Evolutionary conservation across 176 grass and related monocot species (phyloP), one percentile per base, ranked within the genome.

Genomic region (Musa acuminata): DNA sequence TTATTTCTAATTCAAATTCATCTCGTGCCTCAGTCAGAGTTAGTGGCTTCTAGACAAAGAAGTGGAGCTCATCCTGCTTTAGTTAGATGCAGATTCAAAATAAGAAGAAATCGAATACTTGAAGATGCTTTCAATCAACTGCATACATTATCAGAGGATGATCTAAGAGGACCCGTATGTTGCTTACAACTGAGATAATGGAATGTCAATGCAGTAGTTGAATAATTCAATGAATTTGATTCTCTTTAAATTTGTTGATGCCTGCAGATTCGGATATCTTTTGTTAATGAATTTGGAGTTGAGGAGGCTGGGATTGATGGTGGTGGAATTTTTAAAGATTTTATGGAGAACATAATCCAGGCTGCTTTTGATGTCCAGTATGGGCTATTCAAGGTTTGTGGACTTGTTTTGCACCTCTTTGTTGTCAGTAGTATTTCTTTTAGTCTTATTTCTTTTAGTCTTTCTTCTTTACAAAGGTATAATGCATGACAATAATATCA

Each of bases 251-350:
- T 21, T 63, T 81, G 55, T 71, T 80, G 52, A 65, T 86, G 51
- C 67, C 62, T 88, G 75, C 80, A 99, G 95, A 99, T 99, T 82
- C 84, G 91, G 71, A 82, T 99, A 55, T 77, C 79, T 52, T 99
- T 91, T 83, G 85, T 99, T 52, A 94, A 99, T 83, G 91, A 94
- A 55, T 88, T 91, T 64, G 90, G 90, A 48, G 90, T 87, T 53
- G 95, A 99, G 84, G 95, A 99, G 77, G 95, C 86, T 76, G 95
- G 95, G 67, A 99, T 99, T 71, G 95, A 99, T 79, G 95, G 95
- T 59, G 95, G 95, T 77, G 95, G 95, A 43, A 99, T 99, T 84
- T 99, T 99, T 73, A 99, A 99, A 80, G 95, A 99, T 83, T 99
- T 99, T 72, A 99, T 99, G 95, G 95, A 99, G 78, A 99, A 94